Evolutionary conservation across 2,329 filamentous ascomycete species (phyloP).

Genomic region (Fusarium miscanthi): DNA sequence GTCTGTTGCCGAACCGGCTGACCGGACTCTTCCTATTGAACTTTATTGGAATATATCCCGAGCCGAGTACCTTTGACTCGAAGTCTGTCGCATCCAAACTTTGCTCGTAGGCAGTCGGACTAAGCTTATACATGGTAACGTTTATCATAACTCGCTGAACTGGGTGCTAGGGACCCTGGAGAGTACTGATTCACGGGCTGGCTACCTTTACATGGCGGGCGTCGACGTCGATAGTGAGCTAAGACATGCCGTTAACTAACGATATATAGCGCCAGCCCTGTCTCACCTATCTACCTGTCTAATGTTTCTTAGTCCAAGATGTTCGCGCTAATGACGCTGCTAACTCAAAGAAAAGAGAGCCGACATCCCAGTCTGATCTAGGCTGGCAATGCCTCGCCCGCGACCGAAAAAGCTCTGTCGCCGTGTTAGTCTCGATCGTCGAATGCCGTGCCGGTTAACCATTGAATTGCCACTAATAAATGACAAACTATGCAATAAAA

Average conservation of each 20-base stretch:
- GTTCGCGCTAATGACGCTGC: background rate
- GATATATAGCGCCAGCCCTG: slow-evolving; percentile 17
- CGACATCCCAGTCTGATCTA: slow-evolving; percentile 5
- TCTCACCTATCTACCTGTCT: background rate
- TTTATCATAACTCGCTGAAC: background rate
- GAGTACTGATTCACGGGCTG: background rate
- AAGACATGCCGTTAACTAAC: background rate
- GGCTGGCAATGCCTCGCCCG: slow-evolving; percentile 8
- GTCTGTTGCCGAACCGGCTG: slow-evolving; percentile 15
- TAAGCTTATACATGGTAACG: background rate
- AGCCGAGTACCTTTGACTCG: background rate
- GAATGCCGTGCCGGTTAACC: slow-evolving; percentile 8
- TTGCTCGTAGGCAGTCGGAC: background rate
- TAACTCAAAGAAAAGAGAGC: slow-evolving; percentile 1
- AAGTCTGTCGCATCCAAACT: background rate
- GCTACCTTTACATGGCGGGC: background rate
- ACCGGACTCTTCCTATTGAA: background rate
- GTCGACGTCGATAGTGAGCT: background rate
- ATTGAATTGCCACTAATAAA: slow-evolving; percentile 25
- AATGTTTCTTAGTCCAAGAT: background rate
- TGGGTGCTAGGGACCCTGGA: background rate
- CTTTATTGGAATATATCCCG: slow-evolving; percentile 3
- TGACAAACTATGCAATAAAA: slow-evolving; percentile 2
- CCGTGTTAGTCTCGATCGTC: background rate
- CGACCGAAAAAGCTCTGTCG: slow-evolving; percentile 8